A percentile compares a stretch with the other conserved stretches of the same genome.
Conservation (phyloP, 371 early-diverging fungal genomes). For the Mortierella sp. region DNA sequence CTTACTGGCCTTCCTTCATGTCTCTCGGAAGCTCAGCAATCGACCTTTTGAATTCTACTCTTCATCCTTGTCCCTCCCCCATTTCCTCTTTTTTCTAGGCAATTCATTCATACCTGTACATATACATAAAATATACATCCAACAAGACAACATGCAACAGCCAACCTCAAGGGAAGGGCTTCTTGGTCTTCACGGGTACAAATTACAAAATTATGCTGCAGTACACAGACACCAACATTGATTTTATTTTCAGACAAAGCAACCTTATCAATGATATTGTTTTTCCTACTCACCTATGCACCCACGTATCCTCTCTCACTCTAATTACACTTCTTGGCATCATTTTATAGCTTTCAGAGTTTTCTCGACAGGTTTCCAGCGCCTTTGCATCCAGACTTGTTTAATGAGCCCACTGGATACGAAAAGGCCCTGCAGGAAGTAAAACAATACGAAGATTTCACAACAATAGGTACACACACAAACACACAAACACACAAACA, state of each 20-base stretch:
- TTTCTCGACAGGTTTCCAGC: conserved; percentile 56
- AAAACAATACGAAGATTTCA: conserved; percentile 87
- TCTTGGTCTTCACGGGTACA: conserved; percentile 51
- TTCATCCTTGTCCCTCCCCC: neutral
- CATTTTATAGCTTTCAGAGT: conserved; percentile 41
- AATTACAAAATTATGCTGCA: neutral
- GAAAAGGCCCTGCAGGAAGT: conserved; percentile 72
- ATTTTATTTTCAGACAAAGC: neutral
- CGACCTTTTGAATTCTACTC: neutral
- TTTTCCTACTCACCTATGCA: too few species aligned
- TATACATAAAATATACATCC: neutral
- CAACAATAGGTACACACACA: conserved; percentile 86
- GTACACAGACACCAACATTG: neutral
- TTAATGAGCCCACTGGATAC: conserved; percentile 57
- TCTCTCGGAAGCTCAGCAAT: conserved; percentile 10
- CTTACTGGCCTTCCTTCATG: conserved; percentile 15
- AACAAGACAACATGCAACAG: conserved; percentile 10
- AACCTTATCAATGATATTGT: too few species aligned
- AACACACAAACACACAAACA: neutral
- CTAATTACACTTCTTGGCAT: neutral
- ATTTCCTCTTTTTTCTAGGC: neutral
- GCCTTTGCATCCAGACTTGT: conserved; percentile 44
- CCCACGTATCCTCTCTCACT: too few species aligned
- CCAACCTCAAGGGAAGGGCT: conserved; percentile 37
- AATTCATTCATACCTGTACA: neutral